A percentile compares a stretch with the other conserved stretches of the same genome.
Conservation (phyloP, 1,139 yeast species). For the Zygoascus meyerae region DNA sequence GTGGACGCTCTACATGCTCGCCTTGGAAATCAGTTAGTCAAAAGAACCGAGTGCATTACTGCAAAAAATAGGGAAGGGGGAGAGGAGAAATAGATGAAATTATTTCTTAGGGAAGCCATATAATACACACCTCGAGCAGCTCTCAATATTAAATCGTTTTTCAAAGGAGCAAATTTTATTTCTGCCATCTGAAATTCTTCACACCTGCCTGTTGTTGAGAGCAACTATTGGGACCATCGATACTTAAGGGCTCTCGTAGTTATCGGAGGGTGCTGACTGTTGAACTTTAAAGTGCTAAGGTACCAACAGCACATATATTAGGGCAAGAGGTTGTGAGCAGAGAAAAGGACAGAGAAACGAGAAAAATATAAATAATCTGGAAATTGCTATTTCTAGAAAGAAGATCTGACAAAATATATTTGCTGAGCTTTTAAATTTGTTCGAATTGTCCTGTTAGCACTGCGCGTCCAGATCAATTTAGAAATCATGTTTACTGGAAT, state of each 20-base stretch:
- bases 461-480: too few relatives aligned
- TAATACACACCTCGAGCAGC: conserved; percentile 57
- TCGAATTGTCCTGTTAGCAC: too few relatives aligned
- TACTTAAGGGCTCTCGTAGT: too few relatives aligned
- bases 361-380: background rate
- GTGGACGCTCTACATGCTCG: conserved; percentile 91
- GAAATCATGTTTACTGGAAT: conserved; percentile 83
- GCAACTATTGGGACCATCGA: too few relatives aligned
- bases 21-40: conserved; percentile 28
- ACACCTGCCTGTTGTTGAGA: too few relatives aligned
- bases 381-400: background rate
- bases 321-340: too few relatives aligned
- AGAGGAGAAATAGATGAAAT: background rate
- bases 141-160: conserved; percentile 83
- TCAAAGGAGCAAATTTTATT: conserved; percentile 36
- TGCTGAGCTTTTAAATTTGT: background rate
- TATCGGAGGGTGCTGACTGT: too few relatives aligned
- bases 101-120: background rate
- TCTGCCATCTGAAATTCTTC: conserved; percentile 1
- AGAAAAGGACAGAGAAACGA: background rate
- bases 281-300: too few relatives aligned
- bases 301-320: too few relatives aligned
- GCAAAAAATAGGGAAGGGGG: background rate
- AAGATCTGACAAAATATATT: background rate
- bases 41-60: background rate